Base-by-base conservation (phyloP, 2,329 filamentous ascomycete species). In the Chaetomiaceae sp. region DNA sequence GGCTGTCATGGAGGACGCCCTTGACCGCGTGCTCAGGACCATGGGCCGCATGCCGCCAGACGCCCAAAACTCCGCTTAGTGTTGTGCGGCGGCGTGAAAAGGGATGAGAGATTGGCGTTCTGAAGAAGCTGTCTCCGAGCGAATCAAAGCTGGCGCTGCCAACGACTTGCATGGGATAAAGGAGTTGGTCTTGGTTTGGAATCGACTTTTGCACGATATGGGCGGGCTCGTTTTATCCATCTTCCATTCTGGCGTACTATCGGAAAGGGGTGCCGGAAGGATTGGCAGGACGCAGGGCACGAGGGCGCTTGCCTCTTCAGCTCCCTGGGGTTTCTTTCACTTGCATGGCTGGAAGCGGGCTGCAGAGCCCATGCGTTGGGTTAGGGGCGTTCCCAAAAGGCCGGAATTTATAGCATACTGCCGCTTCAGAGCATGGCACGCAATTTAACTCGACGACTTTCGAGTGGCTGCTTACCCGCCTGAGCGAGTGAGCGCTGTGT, bases 1-100 rank as follows among this genome's bases (percentile, higher is more conserved):
- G 40, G 68, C 78, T 41, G 83, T 90, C 47, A 74, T 82, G 66
- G 65, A 66, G 19, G 74, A 79, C 42, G 77, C 83, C 2, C 65
- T 85, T 39, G 67, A 71, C 27, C 72, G 72, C 54, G 81, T 83
- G n/a, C 59, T 71, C 37, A 67, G 69, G 53, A 75, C 74, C 52
- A 72, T 84, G 61, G 68, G 69, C 20, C 70, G 73, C 48, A 58
- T 66, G 47, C 37, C 44, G 34, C 22, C 34, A 6, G 29, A 44
- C 3, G 11, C 30, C 19, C 42, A 46, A 19, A 14, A 42, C 43
- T 51, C 30, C 49, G 14, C 29, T 42, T 36, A 26, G 36, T 24
- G 5, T 5, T 24, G 5, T 24, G 22, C 22, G 22, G 6, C 29
- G n/a, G 22, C 4, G 14, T 5, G 24, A 29, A 14, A 34, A 7